Evolutionary conservation across 805 yeast species (phyloP), one percentile per base, ranked within the genome.

Genomic region (Monosporozyma solicola): DNA sequence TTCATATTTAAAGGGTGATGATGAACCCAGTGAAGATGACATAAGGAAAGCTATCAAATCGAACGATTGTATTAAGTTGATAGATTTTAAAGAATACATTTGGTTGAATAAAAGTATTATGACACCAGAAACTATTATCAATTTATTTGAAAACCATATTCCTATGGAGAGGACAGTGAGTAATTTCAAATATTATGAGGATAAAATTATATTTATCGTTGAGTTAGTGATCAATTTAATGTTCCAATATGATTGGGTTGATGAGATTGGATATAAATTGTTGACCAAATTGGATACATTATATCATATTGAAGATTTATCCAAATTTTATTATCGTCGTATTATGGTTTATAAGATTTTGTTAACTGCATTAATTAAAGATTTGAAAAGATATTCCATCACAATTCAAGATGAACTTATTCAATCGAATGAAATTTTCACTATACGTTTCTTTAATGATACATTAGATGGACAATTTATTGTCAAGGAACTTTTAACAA

Each of bases 1-100:
- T 1, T 88, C 96, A 0, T 92, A 90, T 62, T 78, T 94, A 68
- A 87, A 94, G 57, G 94, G 97, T 22, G 97, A 90, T 61, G 95
- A 88, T 51, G 97, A 92, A 67, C 99, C 99, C 11, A 80, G 95
- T 2, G 95, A 87, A 53, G 95, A 87, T 62, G 97, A 92, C 59
- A 84, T 94, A 49, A 95, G 89, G 57, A 79, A 88, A 4, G 87
- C 98, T 0, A 67, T 86, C 10, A 83, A 88, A 2, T 85, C 97
- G 0, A 72, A 85, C 48, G 96, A 91, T 59, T 92, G 97, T 64
- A 76, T 92, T 51, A 80, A 80, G 51, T 80, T 92, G 0, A 82
- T 92, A 55, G 78, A 79, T 50, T 71, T 90, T 6, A 67, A 76
- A 5, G 72, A 74, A 1, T 70, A 88, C 1, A 77, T 89, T 54